Conservation (phyloP, 2,329 filamentous ascomycete species). For the Lasiodiplodia sp. region DNA sequence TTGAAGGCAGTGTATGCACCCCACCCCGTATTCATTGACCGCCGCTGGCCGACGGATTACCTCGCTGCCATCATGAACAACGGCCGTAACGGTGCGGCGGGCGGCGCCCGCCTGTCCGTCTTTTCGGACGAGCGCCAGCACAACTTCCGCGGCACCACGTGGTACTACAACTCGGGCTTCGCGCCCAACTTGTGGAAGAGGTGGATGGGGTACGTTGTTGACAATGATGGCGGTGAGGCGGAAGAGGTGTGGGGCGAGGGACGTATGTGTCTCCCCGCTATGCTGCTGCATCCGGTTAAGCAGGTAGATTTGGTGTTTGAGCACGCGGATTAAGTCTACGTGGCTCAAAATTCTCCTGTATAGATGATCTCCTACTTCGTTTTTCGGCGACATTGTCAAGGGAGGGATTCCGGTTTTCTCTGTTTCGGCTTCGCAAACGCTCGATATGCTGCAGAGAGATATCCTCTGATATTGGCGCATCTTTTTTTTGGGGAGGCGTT, state of each 20-base stretch:
- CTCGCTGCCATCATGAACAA: constrained; percentile 64
- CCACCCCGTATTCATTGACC: constrained; percentile 65
- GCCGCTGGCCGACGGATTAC: constrained; percentile 62
- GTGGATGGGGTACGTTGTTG: constrained; percentile 63
- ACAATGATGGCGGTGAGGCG: constrained; percentile 56
- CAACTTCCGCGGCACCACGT: constrained; percentile 61
- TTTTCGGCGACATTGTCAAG: not conserved
- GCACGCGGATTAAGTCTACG: constrained; percentile 40
- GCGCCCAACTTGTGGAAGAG: constrained; percentile 63
- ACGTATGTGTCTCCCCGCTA: constrained; percentile 57
- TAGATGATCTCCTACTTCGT: constrained; percentile 10
- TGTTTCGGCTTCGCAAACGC: not conserved
- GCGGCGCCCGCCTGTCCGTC: constrained; percentile 56
- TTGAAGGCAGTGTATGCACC: constrained; percentile 76
- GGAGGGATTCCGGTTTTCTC: not conserved
- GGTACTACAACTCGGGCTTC: constrained; percentile 62
- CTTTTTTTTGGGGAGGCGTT: not conserved
- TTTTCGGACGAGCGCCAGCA: constrained; percentile 61
- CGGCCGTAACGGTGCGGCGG: constrained; percentile 59
- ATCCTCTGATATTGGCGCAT: not conserved
- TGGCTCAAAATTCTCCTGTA: not conserved
- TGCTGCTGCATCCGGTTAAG: constrained; percentile 60
- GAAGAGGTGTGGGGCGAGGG: constrained; percentile 55
- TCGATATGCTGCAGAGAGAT: not conserved
- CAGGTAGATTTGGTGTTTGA: constrained; percentile 58